These are phyloP conservation scores for Umbelopsis ramanniana DNA, from an alignment of 192 early-diverging fungal genomes.

Conservation along the genomic window DNA sequence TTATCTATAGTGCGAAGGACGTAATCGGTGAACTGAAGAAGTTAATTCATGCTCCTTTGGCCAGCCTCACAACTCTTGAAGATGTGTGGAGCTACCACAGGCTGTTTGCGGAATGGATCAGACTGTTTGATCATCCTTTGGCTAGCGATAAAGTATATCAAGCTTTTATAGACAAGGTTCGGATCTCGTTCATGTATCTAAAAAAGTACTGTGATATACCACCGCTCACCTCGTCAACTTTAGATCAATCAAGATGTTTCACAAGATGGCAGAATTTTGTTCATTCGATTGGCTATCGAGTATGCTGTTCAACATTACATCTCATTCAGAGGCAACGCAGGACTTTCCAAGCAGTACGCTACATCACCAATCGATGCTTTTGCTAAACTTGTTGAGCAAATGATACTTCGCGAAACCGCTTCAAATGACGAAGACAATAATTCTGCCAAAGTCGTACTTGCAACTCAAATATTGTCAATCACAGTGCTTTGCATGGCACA, in stretches of 20 bases:
- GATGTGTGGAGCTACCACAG: constrained; percentile 51
- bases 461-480: constrained; percentile 85
- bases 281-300: constrained; percentile 9
- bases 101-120: constrained; percentile 83
- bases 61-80: neutral
- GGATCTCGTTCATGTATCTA: neutral
- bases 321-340: neutral
- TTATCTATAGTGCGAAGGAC: constrained; percentile 40
- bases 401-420: constrained; percentile 81
- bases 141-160: constrained; percentile 70
- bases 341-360: neutral
- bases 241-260: constrained; percentile 15
- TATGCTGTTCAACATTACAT: neutral
- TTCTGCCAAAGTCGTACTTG: constrained; percentile 63
- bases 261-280: neutral
- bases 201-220: neutral
- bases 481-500: constrained; percentile 85
- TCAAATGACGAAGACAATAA: constrained; percentile 65
- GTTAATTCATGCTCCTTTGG: neutral
- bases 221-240: neutral
- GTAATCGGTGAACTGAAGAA: constrained; percentile 29
- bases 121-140: constrained; percentile 69
- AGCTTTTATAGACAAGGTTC: constrained; percentile 55
- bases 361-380: constrained; percentile 70
- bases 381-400: constrained; percentile 77